phyloP scores from a whole-genome alignment of 2,329 filamentous ascomycete genomes.

The Neonectria sp. region DNA sequence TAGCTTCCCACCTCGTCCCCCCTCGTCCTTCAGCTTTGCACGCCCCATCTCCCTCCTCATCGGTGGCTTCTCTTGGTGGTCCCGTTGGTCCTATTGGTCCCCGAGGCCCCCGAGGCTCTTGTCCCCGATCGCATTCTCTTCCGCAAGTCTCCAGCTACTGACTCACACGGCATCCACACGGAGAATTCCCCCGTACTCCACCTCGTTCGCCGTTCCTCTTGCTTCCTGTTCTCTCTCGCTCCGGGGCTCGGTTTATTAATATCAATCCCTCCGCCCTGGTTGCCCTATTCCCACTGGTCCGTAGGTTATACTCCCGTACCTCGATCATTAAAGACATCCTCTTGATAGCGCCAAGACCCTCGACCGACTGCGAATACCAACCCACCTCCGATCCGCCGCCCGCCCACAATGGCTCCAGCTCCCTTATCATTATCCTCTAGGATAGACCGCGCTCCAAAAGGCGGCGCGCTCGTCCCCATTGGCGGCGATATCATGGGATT shows the following conservation, averaged over 20 bases:
- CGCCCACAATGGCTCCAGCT: conserved; percentile 26
- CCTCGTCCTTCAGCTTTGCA: background rate
- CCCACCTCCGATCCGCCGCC: background rate
- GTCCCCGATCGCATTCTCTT: conserved; percentile 13
- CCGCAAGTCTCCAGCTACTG: conserved; percentile 11
- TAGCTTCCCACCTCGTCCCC: background rate
- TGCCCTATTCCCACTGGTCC: background rate
- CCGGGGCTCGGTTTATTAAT: conserved; percentile 18
- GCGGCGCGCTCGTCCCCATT: conserved; percentile 48
- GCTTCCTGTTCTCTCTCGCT: background rate
- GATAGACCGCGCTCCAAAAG: background rate
- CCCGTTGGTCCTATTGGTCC: background rate
- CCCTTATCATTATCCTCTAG: conserved; percentile 13
- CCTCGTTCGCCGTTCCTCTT: background rate
- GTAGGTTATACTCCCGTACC: conserved; percentile 5
- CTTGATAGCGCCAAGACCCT: background rate
- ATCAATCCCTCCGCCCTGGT: conserved; percentile 7
- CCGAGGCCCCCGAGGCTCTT: background rate
- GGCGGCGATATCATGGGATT: conserved; percentile 55
- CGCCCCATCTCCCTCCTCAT: background rate
- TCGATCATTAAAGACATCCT: background rate
- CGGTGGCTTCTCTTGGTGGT: background rate
- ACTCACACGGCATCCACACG: conserved; percentile 13
- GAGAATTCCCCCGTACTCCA: conserved; percentile 20
- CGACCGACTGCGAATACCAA: background rate